phyloP scores from a whole-genome alignment of 140 eudicot species.

The Stevia rebaudiana region DNA sequence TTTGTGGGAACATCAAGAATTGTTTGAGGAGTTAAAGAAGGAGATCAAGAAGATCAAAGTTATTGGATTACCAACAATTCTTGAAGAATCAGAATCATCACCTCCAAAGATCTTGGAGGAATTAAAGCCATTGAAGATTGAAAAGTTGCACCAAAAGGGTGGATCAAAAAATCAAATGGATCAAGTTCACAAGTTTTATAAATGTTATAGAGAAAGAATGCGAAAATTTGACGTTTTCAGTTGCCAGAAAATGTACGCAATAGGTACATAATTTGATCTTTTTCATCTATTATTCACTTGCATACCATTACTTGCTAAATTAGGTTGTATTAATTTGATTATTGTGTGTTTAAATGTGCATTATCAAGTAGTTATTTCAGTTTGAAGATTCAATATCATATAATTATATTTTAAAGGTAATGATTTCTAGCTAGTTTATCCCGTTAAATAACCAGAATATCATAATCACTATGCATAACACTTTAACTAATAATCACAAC shows the following conservation, averaged over 20 bases:
- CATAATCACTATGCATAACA: too few species aligned
- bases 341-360: not conserved
- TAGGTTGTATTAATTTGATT: not conserved
- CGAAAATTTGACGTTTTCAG: slow-evolving; percentile 77
- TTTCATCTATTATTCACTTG: not conserved
- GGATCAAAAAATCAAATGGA: slow-evolving; percentile 28
- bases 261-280: slow-evolving; percentile 40
- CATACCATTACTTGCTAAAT: slow-evolving; percentile 12
- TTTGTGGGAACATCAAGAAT: slow-evolving; percentile 88
- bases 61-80: slow-evolving; percentile 78
- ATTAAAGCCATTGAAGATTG: slow-evolving; percentile 88
- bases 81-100: slow-evolving; percentile 75
- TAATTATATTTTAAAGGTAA: too few species aligned
- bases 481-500: not conserved
- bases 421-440: not conserved
- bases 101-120: slow-evolving; percentile 68
- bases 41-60: slow-evolving; percentile 75
- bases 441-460: not conserved
- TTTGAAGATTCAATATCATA: too few species aligned
- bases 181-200: slow-evolving; percentile 74
- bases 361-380: too few species aligned
- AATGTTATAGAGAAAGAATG: slow-evolving; percentile 82
- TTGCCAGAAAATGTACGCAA: slow-evolving; percentile 94
- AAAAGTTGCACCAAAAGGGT: slow-evolving; percentile 48
- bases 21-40: slow-evolving; percentile 79